Percentiles rank a stretch among this genome's conserved stretches.
These are phyloP conservation scores for Diaporthe sp. DNA, from an alignment of 2,329 filamentous ascomycete species.

Conservation along the genomic window DNA sequence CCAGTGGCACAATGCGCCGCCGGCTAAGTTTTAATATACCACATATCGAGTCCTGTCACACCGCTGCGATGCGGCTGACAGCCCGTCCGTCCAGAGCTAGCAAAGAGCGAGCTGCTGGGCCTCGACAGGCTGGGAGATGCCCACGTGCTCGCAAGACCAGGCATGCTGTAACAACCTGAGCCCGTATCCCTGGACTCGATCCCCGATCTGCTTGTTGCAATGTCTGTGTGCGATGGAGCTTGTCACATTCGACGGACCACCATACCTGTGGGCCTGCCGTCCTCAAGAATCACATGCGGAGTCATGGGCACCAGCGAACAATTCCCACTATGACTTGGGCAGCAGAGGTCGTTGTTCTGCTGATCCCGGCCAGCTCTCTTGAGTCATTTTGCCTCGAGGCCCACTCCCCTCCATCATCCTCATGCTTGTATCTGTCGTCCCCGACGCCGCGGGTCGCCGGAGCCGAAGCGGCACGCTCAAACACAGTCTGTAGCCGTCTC, in stretches of 20 bases:
- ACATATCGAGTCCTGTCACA: conserved; percentile 28
- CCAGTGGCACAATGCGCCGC: neutral
- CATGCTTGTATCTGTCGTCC: conserved; percentile 17
- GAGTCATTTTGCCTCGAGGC: conserved; percentile 26
- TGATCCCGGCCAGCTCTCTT: conserved; percentile 24
- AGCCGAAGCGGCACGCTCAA: conserved; percentile 23
- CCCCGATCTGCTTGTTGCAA: neutral
- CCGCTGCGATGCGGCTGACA: conserved; percentile 25
- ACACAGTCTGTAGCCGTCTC: neutral
- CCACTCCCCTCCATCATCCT: conserved; percentile 25
- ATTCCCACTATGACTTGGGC: conserved; percentile 24
- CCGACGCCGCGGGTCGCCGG: conserved; percentile 25
- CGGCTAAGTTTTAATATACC: conserved; percentile 1
- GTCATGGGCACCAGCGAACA: conserved; percentile 10
- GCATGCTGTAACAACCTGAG: neutral
- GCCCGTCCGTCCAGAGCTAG: neutral
- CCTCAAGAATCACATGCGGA: conserved; percentile 23
- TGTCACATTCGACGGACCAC: neutral
- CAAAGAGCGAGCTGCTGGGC: conserved; percentile 3
- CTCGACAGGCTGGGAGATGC: conserved; percentile 15
- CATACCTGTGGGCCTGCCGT: neutral
- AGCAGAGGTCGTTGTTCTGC: neutral
- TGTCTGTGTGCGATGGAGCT: conserved; percentile 18
- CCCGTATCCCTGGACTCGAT: conserved; percentile 3
- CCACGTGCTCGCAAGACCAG: conserved; percentile 11